Percentiles rank a stretch among this genome's conserved stretches.
Conservation (phyloP, 2,329 filamentous ascomycete genomes). For the Myriosclerotinia scirpicola region DNA sequence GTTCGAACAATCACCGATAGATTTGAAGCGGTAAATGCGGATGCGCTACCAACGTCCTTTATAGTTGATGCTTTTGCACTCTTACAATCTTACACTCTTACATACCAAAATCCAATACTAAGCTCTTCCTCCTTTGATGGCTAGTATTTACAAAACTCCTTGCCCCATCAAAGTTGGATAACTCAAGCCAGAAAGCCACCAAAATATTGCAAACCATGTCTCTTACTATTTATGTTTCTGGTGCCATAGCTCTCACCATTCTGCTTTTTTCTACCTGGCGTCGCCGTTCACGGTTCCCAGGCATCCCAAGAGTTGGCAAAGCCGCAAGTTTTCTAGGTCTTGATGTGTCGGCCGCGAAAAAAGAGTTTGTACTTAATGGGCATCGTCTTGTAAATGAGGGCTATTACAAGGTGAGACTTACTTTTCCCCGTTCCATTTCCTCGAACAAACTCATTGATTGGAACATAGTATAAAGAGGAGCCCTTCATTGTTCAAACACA, state of each 20-base stretch:
- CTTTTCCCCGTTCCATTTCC: not conserved
- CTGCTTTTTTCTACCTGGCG: not conserved
- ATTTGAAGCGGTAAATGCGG: not conserved
- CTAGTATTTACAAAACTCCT: no score
- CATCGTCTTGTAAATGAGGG: slow-evolving; percentile 9
- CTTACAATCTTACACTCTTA: not conserved
- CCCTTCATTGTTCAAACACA: slow-evolving; percentile 8
- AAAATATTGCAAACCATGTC: not conserved
- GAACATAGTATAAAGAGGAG: slow-evolving; percentile 3
- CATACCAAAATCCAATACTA: not conserved
- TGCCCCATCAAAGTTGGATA: not conserved
- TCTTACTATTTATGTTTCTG: not conserved
- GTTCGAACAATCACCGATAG: not conserved
- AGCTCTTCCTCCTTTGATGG: not conserved
- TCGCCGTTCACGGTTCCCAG: not conserved
- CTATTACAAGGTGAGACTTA: not conserved
- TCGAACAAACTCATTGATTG: not conserved
- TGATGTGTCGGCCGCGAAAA: not conserved
- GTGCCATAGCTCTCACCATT: not conserved
- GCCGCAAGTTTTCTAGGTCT: not conserved
- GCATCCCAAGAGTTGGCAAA: slow-evolving; percentile 4
- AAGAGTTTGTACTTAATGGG: slow-evolving; percentile 1
- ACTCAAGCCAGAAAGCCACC: not conserved
- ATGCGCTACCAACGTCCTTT: not conserved
- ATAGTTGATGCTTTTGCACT: no score